These are phyloP conservation scores for Rubroboletus pulcherrimus DNA, from an alignment of 768 basidiomycete genomes.

Conservation along the genomic window DNA sequence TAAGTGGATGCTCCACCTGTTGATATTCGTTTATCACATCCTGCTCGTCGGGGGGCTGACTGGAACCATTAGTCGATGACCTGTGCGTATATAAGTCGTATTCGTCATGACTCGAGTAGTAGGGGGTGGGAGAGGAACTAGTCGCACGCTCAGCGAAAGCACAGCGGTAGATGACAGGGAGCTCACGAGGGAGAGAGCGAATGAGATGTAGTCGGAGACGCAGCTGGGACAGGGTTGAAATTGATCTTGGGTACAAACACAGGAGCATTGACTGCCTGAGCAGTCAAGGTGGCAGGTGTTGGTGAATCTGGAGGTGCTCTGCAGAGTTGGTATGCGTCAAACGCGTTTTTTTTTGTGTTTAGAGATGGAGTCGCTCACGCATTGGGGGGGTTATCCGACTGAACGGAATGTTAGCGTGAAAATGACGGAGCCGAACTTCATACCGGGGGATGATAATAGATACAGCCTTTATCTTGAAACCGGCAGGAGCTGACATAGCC, in stretches of 20 bases:
- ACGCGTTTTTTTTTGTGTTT: neutral
- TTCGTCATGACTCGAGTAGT: slow-evolving; percentile 33
- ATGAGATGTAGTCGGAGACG: slow-evolving; percentile 21
- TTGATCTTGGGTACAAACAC: slow-evolving; percentile 74
- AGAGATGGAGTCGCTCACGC: slow-evolving; percentile 21
- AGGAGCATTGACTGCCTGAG: slow-evolving; percentile 77
- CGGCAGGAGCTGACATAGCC: slow-evolving; percentile 61
- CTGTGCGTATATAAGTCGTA: slow-evolving; percentile 34
- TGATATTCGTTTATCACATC: slow-evolving; percentile 20
- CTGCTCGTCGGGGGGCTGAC: slow-evolving; percentile 15
- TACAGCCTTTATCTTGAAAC: slow-evolving; percentile 82
- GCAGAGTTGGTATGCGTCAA: slow-evolving; percentile 4
- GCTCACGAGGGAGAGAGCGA: slow-evolving; percentile 31
- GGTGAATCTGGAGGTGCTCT: slow-evolving; percentile 47
- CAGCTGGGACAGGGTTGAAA: slow-evolving; percentile 38
- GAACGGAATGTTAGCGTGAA: slow-evolving; percentile 13
- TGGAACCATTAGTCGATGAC: slow-evolving; percentile 1
- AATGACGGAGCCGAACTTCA: slow-evolving; percentile 4
- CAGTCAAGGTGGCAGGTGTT: slow-evolving; percentile 39
- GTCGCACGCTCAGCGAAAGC: slow-evolving; percentile 7
- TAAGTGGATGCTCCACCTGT: slow-evolving; percentile 15
- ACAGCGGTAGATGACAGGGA: neutral
- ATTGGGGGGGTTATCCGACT: slow-evolving; percentile 22
- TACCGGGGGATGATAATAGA: slow-evolving; percentile 77
- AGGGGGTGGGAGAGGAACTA: slow-evolving; percentile 29